These are phyloP conservation scores for Telopea speciosissima DNA, from an alignment of 177 flowering plant genomes.

Conservation along the genomic window DNA sequence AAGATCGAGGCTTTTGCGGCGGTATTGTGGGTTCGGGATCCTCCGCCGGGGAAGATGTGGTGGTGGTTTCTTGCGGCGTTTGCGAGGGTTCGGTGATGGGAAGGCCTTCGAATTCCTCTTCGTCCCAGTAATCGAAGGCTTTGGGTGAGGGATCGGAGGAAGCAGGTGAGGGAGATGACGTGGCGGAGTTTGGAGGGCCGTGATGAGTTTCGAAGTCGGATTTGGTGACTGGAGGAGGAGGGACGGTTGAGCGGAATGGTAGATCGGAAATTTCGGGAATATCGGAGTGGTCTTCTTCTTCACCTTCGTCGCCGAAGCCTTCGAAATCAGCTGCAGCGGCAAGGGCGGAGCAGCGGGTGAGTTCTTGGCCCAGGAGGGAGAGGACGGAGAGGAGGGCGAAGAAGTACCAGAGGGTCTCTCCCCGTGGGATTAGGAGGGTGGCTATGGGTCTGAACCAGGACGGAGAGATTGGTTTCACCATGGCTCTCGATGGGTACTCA, in stretches of 20 bases:
- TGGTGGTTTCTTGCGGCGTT: conserved; percentile 8
- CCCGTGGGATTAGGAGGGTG: conserved; percentile 17
- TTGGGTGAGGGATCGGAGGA: conserved; percentile 21
- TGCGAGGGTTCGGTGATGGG: conserved; percentile 17
- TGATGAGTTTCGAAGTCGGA: conserved; percentile 21
- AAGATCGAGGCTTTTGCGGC: conserved; percentile 7
- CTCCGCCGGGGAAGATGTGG: background rate
- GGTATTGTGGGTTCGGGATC: conserved; percentile 1
- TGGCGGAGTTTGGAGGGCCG: conserved; percentile 13
- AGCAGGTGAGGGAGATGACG: conserved; percentile 11
- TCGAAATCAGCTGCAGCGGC: conserved; percentile 41
- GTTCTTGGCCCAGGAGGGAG: conserved; percentile 26
- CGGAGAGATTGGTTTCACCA: conserved; percentile 9
- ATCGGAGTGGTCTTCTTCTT: conserved; percentile 22
- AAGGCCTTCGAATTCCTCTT: conserved; percentile 45
- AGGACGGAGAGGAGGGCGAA: conserved; percentile 27
- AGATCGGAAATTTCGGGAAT: conserved; percentile 11
- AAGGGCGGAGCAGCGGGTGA: conserved; percentile 25
- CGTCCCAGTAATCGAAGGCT: conserved; percentile 43
- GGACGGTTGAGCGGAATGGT: conserved; percentile 10
- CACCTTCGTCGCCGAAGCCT: conserved; percentile 59
- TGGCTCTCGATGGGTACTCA: background rate
- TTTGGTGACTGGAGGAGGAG: conserved; percentile 26
- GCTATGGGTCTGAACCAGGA: conserved; percentile 8
- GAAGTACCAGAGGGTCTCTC: conserved; percentile 28